Evolutionary conservation across 352 stramenopile species (phyloP), one percentile per base, ranked within the genome.

Genomic region (Globisporangium alternatum): DNA sequence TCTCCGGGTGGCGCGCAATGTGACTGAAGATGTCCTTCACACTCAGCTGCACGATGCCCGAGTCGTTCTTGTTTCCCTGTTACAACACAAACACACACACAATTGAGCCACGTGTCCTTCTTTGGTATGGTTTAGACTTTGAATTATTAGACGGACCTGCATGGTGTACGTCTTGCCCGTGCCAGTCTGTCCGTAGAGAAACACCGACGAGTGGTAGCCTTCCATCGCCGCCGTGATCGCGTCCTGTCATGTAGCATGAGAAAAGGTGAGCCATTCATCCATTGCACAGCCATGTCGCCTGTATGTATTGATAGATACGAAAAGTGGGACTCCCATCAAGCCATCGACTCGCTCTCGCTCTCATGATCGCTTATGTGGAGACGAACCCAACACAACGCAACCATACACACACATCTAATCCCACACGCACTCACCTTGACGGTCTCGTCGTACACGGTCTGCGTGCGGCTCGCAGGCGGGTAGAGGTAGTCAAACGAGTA

Each of bases 131-230:
- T 15, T 28, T 22, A 10, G 2, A 30, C n/a, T 51, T 17, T 12
- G 5, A 28, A 28, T 12, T 30, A 17, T 2, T 31, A 30, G 33
- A 33, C 25, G 21, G 56, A 88, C 84, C 73, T 88, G 76, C 84
- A 93, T 91, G 2, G 84, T 93, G 67, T 91, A 84, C 60, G 84
- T 93, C 74, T 93, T 93, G 70, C 86, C 86, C 31, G 90, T 97
- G 54, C 81, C 80, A 2, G 89, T 97, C 77, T 97, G 91, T n/a
- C 91, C 91, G 65, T 97, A 97, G n/a, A 94, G 72, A 61, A 97
- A 96, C 28, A 97, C 86, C 17, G 86, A 90, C 60, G 86, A 90
- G 70, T 95, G 84, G 68, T 91, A 93, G 48, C 88, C 88, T 8
- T 92, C 76, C 31, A 91, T 83, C 10, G 80, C 76, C 4, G 83